Evolutionary conservation across 2,329 filamentous ascomycete species (phyloP).

Genomic region (Stachybotrys chlorohalonatus): DNA sequence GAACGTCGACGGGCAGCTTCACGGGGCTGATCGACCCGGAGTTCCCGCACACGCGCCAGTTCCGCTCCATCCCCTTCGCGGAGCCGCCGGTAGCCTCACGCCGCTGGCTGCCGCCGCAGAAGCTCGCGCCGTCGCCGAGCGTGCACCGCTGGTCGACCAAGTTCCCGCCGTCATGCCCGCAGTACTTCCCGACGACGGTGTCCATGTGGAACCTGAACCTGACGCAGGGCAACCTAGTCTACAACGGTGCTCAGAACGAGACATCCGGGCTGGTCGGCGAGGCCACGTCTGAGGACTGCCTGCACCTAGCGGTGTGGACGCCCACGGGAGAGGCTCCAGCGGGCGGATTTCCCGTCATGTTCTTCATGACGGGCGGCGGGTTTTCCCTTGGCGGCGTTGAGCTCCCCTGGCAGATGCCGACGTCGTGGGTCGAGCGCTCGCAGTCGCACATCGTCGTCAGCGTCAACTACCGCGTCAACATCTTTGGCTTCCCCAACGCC

Average conservation of each 20-base stretch:
- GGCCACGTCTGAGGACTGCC: conserved; percentile 28
- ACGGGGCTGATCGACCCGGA: conserved; percentile 21
- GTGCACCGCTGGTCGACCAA: conserved; percentile 15
- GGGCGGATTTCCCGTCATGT: conserved; percentile 29
- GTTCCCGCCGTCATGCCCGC: conserved; percentile 21
- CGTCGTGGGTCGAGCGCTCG: conserved; percentile 30
- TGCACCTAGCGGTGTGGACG: conserved; percentile 36
- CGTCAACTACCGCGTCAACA: conserved; percentile 4
- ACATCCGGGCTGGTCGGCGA: conserved; percentile 11
- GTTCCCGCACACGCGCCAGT: conserved; percentile 24
- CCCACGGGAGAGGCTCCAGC: conserved; percentile 13
- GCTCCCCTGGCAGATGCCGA: conserved; percentile 35
- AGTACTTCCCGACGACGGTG: conserved; percentile 15
- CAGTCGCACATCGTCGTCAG: conserved; percentile 18
- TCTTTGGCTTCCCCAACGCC: conserved; percentile 2
- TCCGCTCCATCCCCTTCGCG: conserved; percentile 26
- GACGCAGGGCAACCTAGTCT: conserved; percentile 10
- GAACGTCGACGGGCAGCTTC: conserved; percentile 20
- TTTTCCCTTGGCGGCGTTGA: conserved; percentile 33
- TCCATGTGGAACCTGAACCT: conserved; percentile 2
- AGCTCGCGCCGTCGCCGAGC: conserved; percentile 8
- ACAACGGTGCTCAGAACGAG: conserved; percentile 11
- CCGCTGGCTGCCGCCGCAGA: conserved; percentile 18
- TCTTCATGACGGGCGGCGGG: conserved; percentile 38
- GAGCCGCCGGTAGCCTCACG: conserved; percentile 20